A percentile compares a stretch with the other conserved stretches of the same genome.
Conservation (phyloP, 768 basidiomycete genomes). For the Rhizopogon sp. region DNA sequence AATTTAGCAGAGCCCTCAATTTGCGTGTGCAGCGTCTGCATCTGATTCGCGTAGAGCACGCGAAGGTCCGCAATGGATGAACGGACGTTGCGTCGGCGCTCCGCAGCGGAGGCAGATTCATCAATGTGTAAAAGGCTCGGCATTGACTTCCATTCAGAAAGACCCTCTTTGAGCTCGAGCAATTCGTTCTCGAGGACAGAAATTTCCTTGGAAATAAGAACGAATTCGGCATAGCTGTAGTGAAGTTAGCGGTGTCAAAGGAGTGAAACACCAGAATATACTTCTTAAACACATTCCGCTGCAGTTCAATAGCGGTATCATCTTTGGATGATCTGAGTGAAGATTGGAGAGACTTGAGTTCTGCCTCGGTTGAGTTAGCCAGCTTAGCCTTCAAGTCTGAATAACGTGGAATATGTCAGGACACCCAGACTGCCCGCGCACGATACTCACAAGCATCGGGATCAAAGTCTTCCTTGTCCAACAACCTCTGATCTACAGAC, state of each 20-base stretch:
- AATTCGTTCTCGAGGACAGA: conserved; percentile 95
- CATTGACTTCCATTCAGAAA: conserved; percentile 95
- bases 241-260: conserved; percentile 6
- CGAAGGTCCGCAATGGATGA: conserved; percentile 96
- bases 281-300: conserved; percentile 95
- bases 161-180: conserved; percentile 90
- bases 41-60: conserved; percentile 90
- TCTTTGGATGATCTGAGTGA: conserved; percentile 67
- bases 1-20: conserved; percentile 96
- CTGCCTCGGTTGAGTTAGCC: conserved; percentile 85
- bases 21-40: conserved; percentile 83
- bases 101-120: conserved; percentile 65
- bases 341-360: conserved; percentile 70
- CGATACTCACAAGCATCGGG: conserved; percentile 75
- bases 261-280: conserved; percentile 18
- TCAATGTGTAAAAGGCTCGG: conserved; percentile 90
- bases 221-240: conserved; percentile 91
- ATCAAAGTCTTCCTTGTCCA: conserved; percentile 82
- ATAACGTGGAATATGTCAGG: conserved; percentile 5
- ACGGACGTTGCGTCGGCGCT: conserved; percentile 60
- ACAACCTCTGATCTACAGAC: conserved; percentile 48
- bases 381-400: conserved; percentile 78
- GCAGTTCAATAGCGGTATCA: conserved; percentile 74
- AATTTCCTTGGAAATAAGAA: conserved; percentile 95
- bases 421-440: background rate